Base-by-base conservation (phyloP, 2,329 filamentous ascomycete species). In the Pyricularia grisea region DNA sequence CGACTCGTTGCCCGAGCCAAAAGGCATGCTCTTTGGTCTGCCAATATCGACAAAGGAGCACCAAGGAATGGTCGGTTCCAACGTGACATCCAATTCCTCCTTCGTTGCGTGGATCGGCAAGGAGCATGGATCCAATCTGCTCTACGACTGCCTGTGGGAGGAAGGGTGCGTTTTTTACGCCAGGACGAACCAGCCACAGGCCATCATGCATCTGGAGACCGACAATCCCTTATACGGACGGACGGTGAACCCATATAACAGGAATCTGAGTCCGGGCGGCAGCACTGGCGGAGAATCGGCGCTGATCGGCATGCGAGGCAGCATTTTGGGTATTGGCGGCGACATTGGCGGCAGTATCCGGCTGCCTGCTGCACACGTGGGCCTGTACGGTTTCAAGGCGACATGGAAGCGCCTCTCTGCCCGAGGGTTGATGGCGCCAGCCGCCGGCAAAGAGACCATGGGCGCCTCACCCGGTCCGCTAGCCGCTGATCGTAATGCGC, bases 151-250 rank as follows among this genome's bases (percentile, higher is more conserved):
- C 5, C 69, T 78, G 1, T 77, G 73, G 28, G 72, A 72, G 0
- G 72, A 77, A 31, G 76, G 76, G 0, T 77, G 76, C 30, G 71
- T 77, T 25, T 68, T 68, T 42, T 68, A 60, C 58, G n/a, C 31
- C 33, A 67, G 55, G 28, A 67, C 66, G 36, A 76, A 72, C 60
- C 71, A 75, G 6, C 84, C 85, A 0, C 88, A 87, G 1, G 70
- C 87, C 12, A 88, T 90, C 83, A 90, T 91, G 88, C 89, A 90
- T 68, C 84, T 87, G 11, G 89, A 91, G 74, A 85, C 82, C 1
- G 85, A 89, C n/a, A 91, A 90, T 77, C 88, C 89, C 72, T 80
- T 86, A 1, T 87, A 87, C 72, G 89, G 88, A 11, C 82, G 87
- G 12, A 89, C 87, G 0, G 75, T 87, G 27, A 90, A 90, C 74